Base-by-base conservation (phyloP, 2,329 filamentous ascomycete genomes). In the Endothia cerciana region DNA sequence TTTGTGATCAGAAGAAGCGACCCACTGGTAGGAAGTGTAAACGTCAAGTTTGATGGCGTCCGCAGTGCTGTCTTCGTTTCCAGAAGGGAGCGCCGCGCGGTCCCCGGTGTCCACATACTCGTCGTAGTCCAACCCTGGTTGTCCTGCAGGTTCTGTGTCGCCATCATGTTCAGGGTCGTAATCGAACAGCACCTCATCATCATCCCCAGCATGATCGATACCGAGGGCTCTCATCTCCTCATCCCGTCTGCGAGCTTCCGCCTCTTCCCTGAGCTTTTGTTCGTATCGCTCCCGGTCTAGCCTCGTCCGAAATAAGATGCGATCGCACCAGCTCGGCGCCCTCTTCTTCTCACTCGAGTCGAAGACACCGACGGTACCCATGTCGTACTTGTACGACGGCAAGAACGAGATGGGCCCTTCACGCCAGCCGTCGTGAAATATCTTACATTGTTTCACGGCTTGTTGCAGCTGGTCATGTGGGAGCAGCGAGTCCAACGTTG, bases 311-410 rank as follows among this genome's bases (percentile, higher is more conserved):
- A 89, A 99, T 0, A 99, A 78, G 56, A 99, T 94, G 19, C 95
- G 90, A 78, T 99, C 95, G 75, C 95, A 99, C 94, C 95, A 99
- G 74, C 93, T 97, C 2, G 95, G 95, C 2, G 92, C 91, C 62
- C 96, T 87, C 69, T 90, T 90, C 80, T 99, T 99, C 75, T 98
- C 95, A 70, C 94, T 97, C 0, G 94, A 93, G 78, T 99, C 96
- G 75, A 97, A 99, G 38, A 93, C 85, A 1, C 92, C 92, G 40
- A 97, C 87, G 38, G 91, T 97, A n/a, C 95, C 95, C 36, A 97
- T 84, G 73, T 99, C 96, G 72, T 99, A 99, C 77, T 99, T 99
- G 78, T 99, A 99, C 0, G 95, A 96, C 1, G 95, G 95, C 19
- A 98, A 76, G 73, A 99, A 99, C 1, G 87, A 87, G 64, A 99